These are phyloP conservation scores for Tuber microsphaerosporum DNA, from an alignment of 495 filamentous ascomycete species.

Conservation along the genomic window DNA sequence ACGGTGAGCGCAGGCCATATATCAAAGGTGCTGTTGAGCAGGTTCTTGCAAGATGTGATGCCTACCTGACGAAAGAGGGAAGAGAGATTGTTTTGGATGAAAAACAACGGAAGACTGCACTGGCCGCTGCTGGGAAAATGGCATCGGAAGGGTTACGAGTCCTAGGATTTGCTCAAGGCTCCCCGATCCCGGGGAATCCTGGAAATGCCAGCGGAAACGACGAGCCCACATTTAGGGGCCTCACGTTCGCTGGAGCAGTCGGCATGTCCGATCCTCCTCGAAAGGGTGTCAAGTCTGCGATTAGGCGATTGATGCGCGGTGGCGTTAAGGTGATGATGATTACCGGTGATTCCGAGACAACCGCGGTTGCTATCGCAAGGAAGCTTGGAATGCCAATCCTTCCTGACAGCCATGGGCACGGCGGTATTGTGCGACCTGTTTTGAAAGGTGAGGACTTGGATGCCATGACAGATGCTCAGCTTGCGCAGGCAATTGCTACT, in stretches of 20 bases:
- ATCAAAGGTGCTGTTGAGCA: slow-evolving; percentile 92
- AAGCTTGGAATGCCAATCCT: slow-evolving; percentile 80
- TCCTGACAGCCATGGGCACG: slow-evolving; percentile 40
- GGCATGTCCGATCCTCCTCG: slow-evolving; percentile 97
- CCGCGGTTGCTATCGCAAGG: slow-evolving; percentile 83
- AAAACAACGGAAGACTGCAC: slow-evolving; percentile 60
- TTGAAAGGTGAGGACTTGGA: slow-evolving; percentile 86
- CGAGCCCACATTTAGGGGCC: slow-evolving; percentile 69
- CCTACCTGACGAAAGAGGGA: slow-evolving; percentile 79
- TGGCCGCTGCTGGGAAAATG: slow-evolving; percentile 81
- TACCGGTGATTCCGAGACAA: slow-evolving; percentile 90
- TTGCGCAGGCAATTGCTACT: slow-evolving; percentile 72
- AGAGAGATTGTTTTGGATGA: slow-evolving; percentile 82
- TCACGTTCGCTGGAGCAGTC: slow-evolving; percentile 84
- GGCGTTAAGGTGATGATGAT: slow-evolving; percentile 98
- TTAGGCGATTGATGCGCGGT: slow-evolving; percentile 82
- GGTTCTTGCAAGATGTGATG: slow-evolving; percentile 78
- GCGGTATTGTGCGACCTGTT: slow-evolving; percentile 60
- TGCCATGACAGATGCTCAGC: slow-evolving; percentile 73
- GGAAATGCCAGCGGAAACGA: slow-evolving; percentile 44
- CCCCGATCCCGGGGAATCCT: slow-evolving; percentile 40
- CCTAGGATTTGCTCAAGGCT: slow-evolving; percentile 82
- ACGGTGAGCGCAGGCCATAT: slow-evolving; percentile 55
- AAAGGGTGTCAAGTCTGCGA: slow-evolving; percentile 78
- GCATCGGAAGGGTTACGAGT: slow-evolving; percentile 86